Evolutionary conservation across 2,329 filamentous ascomycete species (phyloP), one percentile per base, ranked within the genome.

Genomic region (Arthrobotrys entomopaga): DNA sequence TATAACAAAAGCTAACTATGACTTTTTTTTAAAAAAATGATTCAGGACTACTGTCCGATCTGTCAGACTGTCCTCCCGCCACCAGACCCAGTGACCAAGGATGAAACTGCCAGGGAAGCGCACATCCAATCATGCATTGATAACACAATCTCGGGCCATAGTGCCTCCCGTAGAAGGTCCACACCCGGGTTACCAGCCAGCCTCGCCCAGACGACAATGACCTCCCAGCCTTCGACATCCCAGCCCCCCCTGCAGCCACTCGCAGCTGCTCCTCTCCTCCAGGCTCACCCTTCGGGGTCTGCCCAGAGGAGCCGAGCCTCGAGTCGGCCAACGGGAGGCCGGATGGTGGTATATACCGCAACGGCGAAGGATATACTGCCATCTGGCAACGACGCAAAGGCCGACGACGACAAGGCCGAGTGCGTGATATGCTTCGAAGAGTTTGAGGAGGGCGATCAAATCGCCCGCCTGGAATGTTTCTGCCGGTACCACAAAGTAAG

Each of bases 401-500:
- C 81, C 57, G 82, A 82, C 15, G 72, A 59, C 3, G 46, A 77
- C 46, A 77, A 76, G 60, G 77, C 76, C 15, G 85, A 86, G 76
- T 86, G 85, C 71, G 82, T 85, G 0, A 86, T 86, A 52, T 86
- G 85, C 77, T 83, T 86, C 48, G 85, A 86, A 75, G 85, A 86
- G 69, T 86, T 86, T 77, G 82, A 84, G 65, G 80, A 80, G 0
- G 84, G 85, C 0, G 83, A 84, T 75, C 81, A 83, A 75, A 82
- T 86, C 82, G 84, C 83, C 5, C 79, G 84, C 76, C 78, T 86
- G 79, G 84, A 85, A 71, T 86, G 85, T 77, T 82, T 84, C 78
- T 86, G 85, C 79, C 83, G 84, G 59, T 86, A 86, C 64, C 85
- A 86, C 77, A 82, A 84, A 79, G 82, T 83, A 78, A 50, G 77